These are phyloP conservation scores for Grigorovia humatica DNA, from an alignment of 805 yeast genomes.

Conservation along the genomic window DNA sequence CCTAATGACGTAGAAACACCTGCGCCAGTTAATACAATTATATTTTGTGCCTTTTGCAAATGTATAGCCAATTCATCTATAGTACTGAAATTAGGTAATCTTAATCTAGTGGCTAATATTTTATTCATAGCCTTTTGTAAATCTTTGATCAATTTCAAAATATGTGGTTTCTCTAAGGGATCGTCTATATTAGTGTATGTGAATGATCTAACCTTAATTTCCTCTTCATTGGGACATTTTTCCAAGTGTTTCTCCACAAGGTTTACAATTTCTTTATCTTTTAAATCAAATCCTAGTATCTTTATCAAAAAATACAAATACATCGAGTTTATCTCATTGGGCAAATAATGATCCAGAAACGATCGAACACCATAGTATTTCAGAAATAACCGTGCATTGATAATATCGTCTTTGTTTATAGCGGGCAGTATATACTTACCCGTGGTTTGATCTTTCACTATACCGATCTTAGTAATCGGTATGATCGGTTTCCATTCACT, in stretches of 20 bases:
- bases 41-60: slow-evolving; percentile 44
- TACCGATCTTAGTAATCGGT: slow-evolving; percentile 10
- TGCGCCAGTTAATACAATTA: slow-evolving; percentile 81
- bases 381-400: slow-evolving; percentile 41
- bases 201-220: not conserved
- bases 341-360: slow-evolving; percentile 53
- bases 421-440: slow-evolving; percentile 30
- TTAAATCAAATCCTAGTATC: slow-evolving; percentile 49
- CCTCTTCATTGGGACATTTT: slow-evolving; percentile 6
- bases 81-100: slow-evolving; percentile 43
- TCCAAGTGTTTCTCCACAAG: not conserved
- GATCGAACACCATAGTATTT: slow-evolving; percentile 48
- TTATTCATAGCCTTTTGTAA: slow-evolving; percentile 56
- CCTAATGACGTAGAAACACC: slow-evolving; percentile 87
- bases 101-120: slow-evolving; percentile 45
- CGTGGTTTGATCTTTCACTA: slow-evolving; percentile 18
- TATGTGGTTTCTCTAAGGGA: slow-evolving; percentile 34
- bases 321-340: slow-evolving; percentile 46
- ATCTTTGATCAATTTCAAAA: slow-evolving; percentile 39
- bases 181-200: slow-evolving; percentile 20
- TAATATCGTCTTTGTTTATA: slow-evolving; percentile 34
- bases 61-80: slow-evolving; percentile 48
- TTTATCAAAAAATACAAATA: slow-evolving; percentile 48
- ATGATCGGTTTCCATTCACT: slow-evolving; percentile 8
- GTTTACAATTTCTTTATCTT: slow-evolving; percentile 14